phyloP scores from a whole-genome alignment of 1,284 basidiomycete species.

The Heimioporus punctisporus region DNA sequence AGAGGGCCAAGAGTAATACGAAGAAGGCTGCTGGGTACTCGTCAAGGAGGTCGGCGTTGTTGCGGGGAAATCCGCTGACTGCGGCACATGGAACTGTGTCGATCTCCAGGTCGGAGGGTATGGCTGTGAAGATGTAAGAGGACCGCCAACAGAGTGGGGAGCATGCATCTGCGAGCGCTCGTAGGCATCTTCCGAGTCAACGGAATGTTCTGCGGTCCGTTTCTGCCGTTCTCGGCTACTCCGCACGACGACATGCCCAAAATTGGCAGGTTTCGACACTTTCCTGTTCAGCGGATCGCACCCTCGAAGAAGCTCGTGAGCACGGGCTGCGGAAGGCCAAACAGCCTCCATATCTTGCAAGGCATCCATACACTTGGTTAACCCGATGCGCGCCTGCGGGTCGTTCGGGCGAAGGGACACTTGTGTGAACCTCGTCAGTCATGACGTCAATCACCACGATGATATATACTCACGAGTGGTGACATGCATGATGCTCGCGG shows the following conservation, averaged over 20 bases:
- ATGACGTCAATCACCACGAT: neutral
- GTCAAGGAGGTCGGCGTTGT: constrained; percentile 5
- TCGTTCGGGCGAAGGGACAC: constrained; percentile 66
- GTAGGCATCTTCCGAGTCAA: constrained; percentile 33
- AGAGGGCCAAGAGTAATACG: constrained; percentile 54
- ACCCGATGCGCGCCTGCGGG: constrained; percentile 66
- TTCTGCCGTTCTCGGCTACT: constrained; percentile 37
- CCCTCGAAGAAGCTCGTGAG: constrained; percentile 72
- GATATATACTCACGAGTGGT: constrained; percentile 47
- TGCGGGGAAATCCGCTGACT: constrained; percentile 13
- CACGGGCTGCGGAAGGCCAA: constrained; percentile 80
- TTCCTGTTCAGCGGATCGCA: constrained; percentile 51
- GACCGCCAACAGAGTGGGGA: neutral
- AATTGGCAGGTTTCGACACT: constrained; percentile 10
- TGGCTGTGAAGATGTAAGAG: constrained; percentile 15
- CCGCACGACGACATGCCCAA: constrained; percentile 27
- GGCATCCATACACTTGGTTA: constrained; percentile 70
- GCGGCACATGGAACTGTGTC: constrained; percentile 19
- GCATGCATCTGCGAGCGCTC: constrained; percentile 28
- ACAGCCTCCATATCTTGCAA: constrained; percentile 70
- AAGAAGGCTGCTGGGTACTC: constrained; percentile 16
- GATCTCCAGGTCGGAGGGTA: constrained; percentile 33
- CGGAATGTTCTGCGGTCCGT: constrained; percentile 35
- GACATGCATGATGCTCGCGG: constrained; percentile 83
- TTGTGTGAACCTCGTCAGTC: constrained; percentile 11